Percentiles rank a stretch among this genome's conserved stretches.
Conservation (phyloP, 1,284 basidiomycete species). For the Pseudozyma hubeiensis region DNA sequence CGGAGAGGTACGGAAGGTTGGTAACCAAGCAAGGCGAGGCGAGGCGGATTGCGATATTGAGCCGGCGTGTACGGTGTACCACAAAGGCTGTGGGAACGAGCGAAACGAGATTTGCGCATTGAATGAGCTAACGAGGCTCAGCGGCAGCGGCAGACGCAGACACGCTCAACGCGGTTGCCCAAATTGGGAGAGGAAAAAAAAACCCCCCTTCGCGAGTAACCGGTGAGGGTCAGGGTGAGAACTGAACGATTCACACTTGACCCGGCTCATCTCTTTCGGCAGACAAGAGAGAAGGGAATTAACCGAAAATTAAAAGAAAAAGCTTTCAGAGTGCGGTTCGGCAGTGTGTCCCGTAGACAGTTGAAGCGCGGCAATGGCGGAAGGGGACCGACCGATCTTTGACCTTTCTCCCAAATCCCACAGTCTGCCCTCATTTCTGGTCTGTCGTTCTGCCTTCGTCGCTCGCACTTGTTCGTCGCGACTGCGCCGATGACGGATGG, state of each 20-base stretch:
- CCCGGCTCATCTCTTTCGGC: neutral
- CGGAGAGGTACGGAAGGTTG: no score
- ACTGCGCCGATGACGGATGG: no score
- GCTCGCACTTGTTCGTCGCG: no score
- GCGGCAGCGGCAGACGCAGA: neutral
- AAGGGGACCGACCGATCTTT: constrained; percentile 3
- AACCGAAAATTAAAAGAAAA: neutral
- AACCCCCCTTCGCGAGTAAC: neutral
- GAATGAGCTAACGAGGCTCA: neutral
- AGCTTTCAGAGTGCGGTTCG: neutral
- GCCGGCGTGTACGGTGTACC: no score
- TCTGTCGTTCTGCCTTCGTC: neutral
- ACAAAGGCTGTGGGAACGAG: no score
- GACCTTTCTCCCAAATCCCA: neutral
- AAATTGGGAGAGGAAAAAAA: constrained; percentile 3
- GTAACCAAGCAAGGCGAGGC: no score
- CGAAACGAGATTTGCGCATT: neutral
- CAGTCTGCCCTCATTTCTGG: neutral
- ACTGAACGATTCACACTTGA: neutral
- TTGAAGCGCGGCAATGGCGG: constrained; percentile 1
- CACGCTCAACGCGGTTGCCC: neutral
- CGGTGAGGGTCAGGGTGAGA: neutral
- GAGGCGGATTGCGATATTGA: no score
- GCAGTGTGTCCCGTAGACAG: neutral
- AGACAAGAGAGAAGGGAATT: constrained; percentile 6